Evolutionary conservation across 768 basidiomycete species (phyloP).

Genomic region (Strobilomyces echinocephalus): DNA sequence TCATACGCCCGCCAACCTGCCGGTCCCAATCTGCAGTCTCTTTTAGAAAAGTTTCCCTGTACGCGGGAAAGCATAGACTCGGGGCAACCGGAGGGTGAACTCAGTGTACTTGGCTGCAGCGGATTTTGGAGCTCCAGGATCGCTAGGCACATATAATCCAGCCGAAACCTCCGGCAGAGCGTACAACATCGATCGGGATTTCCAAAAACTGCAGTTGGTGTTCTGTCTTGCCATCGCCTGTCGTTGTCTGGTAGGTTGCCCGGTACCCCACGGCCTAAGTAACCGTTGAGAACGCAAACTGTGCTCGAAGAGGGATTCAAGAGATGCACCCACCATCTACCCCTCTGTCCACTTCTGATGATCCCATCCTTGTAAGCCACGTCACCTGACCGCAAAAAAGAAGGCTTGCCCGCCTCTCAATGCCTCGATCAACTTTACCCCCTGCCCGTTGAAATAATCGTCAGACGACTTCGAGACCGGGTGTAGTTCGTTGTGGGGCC

Average conservation of each 20-base stretch:
- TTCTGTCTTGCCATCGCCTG: constrained; percentile 47
- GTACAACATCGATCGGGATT: too few relatives aligned
- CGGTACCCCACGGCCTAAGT: constrained; percentile 39
- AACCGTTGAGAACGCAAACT: constrained; percentile 5
- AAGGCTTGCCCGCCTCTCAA: background rate
- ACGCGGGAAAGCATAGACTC: too few relatives aligned
- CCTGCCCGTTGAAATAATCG: constrained; percentile 42
- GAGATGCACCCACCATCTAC: constrained; percentile 2
- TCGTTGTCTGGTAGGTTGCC: constrained; percentile 43
- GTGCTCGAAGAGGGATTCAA: too few relatives aligned
- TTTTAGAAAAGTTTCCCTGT: constrained; percentile 4
- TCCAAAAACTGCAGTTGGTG: too few relatives aligned
- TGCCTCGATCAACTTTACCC: background rate
- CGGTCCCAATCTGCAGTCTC: background rate
- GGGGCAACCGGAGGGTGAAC: too few relatives aligned
- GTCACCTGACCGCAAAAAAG: too few relatives aligned
- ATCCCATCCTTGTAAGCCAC: background rate
- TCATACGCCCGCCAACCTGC: background rate
- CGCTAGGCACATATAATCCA: constrained; percentile 51
- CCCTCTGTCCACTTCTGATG: too few relatives aligned
- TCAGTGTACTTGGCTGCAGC: too few relatives aligned
- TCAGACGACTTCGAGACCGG: constrained; percentile 41
- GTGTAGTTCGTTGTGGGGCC: constrained; percentile 56
- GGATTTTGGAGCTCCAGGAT: constrained; percentile 38
- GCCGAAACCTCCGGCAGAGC: too few relatives aligned